Percentiles rank a stretch among this genome's conserved stretches.
Evolutionary conservation across 768 basidiomycete genomes (phyloP).

Genomic region (Auricularia sp.): DNA sequence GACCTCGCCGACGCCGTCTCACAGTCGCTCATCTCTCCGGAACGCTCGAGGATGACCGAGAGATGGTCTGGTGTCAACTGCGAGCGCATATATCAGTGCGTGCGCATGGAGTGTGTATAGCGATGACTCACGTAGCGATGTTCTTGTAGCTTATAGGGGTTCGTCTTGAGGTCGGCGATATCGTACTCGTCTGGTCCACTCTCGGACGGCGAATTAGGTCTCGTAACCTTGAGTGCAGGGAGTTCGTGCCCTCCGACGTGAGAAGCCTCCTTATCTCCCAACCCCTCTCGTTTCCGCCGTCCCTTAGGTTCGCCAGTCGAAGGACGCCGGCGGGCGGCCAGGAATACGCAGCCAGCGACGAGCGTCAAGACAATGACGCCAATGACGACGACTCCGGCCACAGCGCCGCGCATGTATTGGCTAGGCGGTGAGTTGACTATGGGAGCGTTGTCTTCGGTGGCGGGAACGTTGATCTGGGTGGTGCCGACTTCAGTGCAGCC

Average conservation of each 20-base stretch:
- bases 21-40: not conserved
- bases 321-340: not conserved
- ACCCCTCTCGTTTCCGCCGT: not conserved
- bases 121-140: not conserved
- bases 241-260: not conserved
- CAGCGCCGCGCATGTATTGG: not conserved
- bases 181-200: not conserved
- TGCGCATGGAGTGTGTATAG: not conserved
- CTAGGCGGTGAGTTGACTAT: not conserved
- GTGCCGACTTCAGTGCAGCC: constrained; percentile 1
- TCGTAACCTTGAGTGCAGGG: not conserved
- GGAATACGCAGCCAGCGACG: not conserved
- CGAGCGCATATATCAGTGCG: not conserved
- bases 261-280: too few species aligned
- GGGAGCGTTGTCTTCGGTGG: not conserved
- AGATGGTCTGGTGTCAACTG: not conserved
- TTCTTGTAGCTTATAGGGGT: not conserved
- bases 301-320: not conserved
- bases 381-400: not conserved
- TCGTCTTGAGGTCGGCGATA: not conserved
- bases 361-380: not conserved
- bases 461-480: not conserved
- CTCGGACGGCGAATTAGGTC: not conserved
- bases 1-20: not conserved
- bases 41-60: not conserved